phyloP scores from a whole-genome alignment of 1,139 yeast genomes.

The Nematodospora anomalae region DNA sequence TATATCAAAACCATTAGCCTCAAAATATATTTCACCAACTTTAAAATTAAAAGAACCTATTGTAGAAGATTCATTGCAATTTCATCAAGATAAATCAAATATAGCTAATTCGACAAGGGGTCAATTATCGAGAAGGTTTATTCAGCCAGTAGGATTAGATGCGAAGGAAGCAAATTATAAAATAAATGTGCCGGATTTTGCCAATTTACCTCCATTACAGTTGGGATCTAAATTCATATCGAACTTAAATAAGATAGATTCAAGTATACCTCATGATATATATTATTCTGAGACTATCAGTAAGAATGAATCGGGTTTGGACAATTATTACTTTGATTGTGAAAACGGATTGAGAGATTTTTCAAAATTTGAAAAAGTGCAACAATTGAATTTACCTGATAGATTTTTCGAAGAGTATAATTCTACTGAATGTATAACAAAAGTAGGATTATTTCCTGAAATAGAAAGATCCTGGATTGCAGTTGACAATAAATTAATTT shows the following conservation, averaged over 20 bases:
- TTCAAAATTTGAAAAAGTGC: constrained; percentile 75
- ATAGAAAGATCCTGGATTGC: constrained; percentile 87
- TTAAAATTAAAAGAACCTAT: constrained; percentile 32
- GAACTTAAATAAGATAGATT: constrained; percentile 46
- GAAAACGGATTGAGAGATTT: constrained; percentile 50
- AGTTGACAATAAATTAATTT: constrained; percentile 74
- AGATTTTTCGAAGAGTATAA: constrained; percentile 75
- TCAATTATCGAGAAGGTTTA: constrained; percentile 33
- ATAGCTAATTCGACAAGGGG: constrained; percentile 24
- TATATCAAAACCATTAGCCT: constrained; percentile 5
- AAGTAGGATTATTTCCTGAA: constrained; percentile 83
- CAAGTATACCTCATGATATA: constrained; percentile 47
- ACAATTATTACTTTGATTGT: constrained; percentile 44
- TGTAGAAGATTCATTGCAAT: constrained; percentile 33
- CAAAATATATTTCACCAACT: constrained; percentile 38
- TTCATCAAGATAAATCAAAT: constrained; percentile 35
- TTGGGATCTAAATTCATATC: constrained; percentile 46
- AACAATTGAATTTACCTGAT: constrained; percentile 77
- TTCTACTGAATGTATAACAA: constrained; percentile 64
- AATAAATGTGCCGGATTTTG: constrained; percentile 45
- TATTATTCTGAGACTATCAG: constrained; percentile 41
- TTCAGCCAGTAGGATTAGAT: constrained; percentile 39
- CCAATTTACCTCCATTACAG: constrained; percentile 43
- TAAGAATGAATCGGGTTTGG: constrained; percentile 40
- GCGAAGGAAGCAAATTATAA: constrained; percentile 45